Base-by-base conservation (phyloP, 2,329 filamentous ascomycete genomes). In the Ceratocystis variospora region DNA sequence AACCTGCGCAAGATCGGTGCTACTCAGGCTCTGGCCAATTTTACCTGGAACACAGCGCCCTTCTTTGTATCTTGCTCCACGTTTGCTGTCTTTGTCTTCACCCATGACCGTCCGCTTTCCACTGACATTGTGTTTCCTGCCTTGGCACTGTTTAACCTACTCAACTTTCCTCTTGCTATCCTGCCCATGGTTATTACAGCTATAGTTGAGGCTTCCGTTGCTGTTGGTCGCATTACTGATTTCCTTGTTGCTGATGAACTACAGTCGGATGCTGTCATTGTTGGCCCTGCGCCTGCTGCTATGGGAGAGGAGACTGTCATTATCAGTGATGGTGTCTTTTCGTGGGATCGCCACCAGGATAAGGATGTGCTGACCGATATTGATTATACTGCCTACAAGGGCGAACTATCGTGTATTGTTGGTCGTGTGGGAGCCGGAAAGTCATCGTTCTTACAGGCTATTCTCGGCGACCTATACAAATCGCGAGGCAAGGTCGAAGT, bases 41-140 rank as follows among this genome's bases (percentile, higher is more conserved):
- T 99, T 72, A 96, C 93, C 12, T 99, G 94, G 94, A 95, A 88
- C 64, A 96, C 91, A 0, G 96, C 94, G 1, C 95, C 94, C 1
- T 99, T 99, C 79, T 82, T 99, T 62, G 95, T 99, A 2, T 97
- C 94, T 0, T 99, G 94, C 79, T 90, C 89, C 8, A 99, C 94
- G 0, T 99, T 99, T 73, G 87, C 90, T 8, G 88, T 97, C 37
- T 99, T 96, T 71, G 94, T 97, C 44, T 80, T 96, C 70, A 95
- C 90, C 0, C 86, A 86, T 68, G 81, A 94, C 71, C 80, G 80
- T 67, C 90, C 95, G 2, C 77, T 99, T 72, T 94, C 90, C 1
- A 96, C 91, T 0, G 91, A 96, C 0, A 94, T 99, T 70, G 90
- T 99, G 22, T 99, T 99, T 77, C 94, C 94, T 6, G 92, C 93